Evolutionary conservation across 768 basidiomycete genomes (phyloP).

Genomic region (Amanita pallidorosea): DNA sequence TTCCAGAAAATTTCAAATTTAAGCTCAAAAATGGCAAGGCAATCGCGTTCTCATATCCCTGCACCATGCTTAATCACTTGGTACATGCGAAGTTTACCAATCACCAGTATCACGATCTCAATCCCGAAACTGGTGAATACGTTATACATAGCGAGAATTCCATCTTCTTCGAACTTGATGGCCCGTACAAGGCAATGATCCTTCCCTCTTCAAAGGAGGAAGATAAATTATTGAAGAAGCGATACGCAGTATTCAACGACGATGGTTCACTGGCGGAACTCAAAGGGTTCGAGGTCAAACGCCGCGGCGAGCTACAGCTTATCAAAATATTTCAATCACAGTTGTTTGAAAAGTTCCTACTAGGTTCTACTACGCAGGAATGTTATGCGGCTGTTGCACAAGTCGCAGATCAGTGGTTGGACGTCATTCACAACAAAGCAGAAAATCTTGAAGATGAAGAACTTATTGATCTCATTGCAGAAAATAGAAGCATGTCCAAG

Average conservation of each 20-base stretch:
- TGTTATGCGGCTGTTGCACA: constrained; percentile 92
- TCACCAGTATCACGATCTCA: constrained; percentile 91
- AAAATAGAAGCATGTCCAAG: constrained; percentile 96
- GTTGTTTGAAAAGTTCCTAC: constrained; percentile 95
- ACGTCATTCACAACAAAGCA: constrained; percentile 83
- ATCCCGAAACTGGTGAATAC: constrained; percentile 79
- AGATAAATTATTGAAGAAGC: constrained; percentile 96
- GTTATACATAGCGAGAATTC: constrained; percentile 89
- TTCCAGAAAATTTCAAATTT: constrained; percentile 98
- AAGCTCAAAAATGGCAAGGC: constrained; percentile 80
- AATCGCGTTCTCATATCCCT: constrained; percentile 89
- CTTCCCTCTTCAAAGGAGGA: constrained; percentile 98
- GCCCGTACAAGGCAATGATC: constrained; percentile 98
- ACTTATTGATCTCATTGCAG: constrained; percentile 94
- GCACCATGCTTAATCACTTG: constrained; percentile 98
- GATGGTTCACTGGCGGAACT: constrained; percentile 96
- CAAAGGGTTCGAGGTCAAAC: constrained; percentile 98
- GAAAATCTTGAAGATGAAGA: constrained; percentile 85
- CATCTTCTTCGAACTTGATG: constrained; percentile 98
- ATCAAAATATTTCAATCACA: constrained; percentile 99
- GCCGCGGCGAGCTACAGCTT: constrained; percentile 92
- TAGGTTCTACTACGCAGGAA: constrained; percentile 87
- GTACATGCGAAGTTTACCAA: constrained; percentile 95
- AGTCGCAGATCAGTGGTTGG: constrained; percentile 95
- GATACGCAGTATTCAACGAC: constrained; percentile 98